Conservation (phyloP, 2,329 filamentous ascomycete species). For the Epichloe scottii region DNA sequence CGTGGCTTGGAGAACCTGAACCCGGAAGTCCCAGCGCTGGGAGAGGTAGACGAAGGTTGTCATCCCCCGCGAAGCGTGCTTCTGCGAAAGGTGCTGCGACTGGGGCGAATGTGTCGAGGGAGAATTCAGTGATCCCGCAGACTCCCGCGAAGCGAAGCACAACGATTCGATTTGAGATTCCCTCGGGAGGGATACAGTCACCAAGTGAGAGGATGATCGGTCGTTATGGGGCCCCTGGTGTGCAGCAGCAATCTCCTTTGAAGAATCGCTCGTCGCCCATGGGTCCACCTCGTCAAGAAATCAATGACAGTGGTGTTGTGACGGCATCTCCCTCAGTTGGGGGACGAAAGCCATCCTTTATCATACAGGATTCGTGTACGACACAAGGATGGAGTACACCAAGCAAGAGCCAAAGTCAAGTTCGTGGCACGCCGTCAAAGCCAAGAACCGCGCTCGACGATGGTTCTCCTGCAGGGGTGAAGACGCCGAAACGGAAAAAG, state of each 20-base stretch:
- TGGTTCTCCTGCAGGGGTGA: conserved; percentile 12
- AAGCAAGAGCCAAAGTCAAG: conserved; percentile 12
- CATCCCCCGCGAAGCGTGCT: background rate
- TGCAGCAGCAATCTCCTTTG: conserved; percentile 24
- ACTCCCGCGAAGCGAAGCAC: conserved; percentile 23
- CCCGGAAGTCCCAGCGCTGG: conserved; percentile 16
- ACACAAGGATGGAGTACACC: conserved; percentile 21
- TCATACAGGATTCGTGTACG: conserved; percentile 34
- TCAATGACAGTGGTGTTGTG: conserved; percentile 12
- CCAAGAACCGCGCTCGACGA: background rate
- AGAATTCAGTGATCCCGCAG: conserved; percentile 27
- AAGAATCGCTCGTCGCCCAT: conserved; percentile 21
- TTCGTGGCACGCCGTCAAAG: background rate
- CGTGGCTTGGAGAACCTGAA: conserved; percentile 18
- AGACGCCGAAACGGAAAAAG: conserved; percentile 6
- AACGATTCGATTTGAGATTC: conserved; percentile 25
- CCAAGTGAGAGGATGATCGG: conserved; percentile 28
- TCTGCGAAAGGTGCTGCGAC: background rate
- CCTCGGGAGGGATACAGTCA: conserved; percentile 26
- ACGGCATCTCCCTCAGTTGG: conserved; percentile 9
- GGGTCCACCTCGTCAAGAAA: conserved; percentile 10
- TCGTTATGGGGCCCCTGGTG: conserved; percentile 23
- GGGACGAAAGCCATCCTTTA: conserved; percentile 16
- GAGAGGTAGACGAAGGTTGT: conserved; percentile 2
- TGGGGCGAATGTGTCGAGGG: conserved; percentile 9